Conservation (phyloP, 331 rosid species). For the Dryas integrifolia region DNA sequence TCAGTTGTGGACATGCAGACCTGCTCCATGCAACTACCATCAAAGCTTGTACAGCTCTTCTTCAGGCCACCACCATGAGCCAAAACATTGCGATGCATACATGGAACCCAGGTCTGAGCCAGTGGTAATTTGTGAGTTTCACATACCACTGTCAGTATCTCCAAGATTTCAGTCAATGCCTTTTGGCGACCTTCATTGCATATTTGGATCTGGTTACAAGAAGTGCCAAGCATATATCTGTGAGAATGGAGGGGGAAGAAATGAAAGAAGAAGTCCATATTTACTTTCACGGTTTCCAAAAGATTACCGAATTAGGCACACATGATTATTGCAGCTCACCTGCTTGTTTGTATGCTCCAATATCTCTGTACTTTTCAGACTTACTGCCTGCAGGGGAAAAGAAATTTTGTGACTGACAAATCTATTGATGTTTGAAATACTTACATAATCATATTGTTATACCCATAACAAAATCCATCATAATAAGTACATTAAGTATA, state of each 20-base stretch:
- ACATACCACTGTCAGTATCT: slow-evolving; percentile 76
- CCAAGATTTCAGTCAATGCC: slow-evolving; percentile 89
- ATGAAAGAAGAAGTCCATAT: slow-evolving; percentile 34
- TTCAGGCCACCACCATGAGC: slow-evolving; percentile 81
- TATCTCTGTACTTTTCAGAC: slow-evolving; percentile 78
- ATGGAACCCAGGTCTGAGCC: slow-evolving; percentile 99
- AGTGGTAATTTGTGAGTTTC: slow-evolving; percentile 85
- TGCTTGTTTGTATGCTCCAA: slow-evolving; percentile 61
- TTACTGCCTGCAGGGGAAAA: slow-evolving; percentile 74
- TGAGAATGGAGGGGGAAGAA: slow-evolving; percentile 52
- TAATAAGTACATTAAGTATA: slow-evolving; percentile 6
- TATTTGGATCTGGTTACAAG: slow-evolving; percentile 77
- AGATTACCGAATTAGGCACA: slow-evolving; percentile 22
- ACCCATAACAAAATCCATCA: slow-evolving; percentile 1
- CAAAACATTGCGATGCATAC: slow-evolving; percentile 83
- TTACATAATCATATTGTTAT: slow-evolving; percentile 1
- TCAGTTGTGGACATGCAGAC: slow-evolving; percentile 96
- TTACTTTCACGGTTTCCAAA: slow-evolving; percentile 25
- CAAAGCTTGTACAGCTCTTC: slow-evolving; percentile 85
- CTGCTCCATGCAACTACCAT: slow-evolving; percentile 90
- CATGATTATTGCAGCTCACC: slow-evolving; percentile 50
- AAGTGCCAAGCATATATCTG: slow-evolving; percentile 75
- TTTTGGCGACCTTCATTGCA: slow-evolving; percentile 91
- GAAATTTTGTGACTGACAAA: slow-evolving; percentile 32
- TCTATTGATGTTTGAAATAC: slow-evolving; percentile 16